Evolutionary conservation across 345 rosid genomes (phyloP).

Genomic region (Populus ilicifolia): DNA sequence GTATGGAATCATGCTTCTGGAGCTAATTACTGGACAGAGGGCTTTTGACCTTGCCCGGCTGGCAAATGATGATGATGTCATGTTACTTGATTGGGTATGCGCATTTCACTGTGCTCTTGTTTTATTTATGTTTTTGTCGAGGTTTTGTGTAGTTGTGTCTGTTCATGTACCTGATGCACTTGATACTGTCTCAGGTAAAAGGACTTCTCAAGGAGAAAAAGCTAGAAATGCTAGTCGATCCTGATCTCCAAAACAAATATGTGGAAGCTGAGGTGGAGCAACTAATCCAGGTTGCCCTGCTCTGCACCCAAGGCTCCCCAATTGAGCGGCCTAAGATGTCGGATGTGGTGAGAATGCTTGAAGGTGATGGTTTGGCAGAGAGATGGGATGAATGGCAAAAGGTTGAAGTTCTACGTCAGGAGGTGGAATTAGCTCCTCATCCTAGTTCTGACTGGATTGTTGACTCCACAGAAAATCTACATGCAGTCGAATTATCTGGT

Average conservation of each 20-base stretch:
- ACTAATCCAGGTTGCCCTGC: constrained; percentile 85
- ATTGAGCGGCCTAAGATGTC: constrained; percentile 96
- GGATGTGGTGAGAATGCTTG: constrained; percentile 92
- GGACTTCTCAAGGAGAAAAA: constrained; percentile 91
- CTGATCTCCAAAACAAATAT: constrained; percentile 76
- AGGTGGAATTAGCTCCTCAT: constrained; percentile 67
- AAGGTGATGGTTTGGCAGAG: constrained; percentile 90
- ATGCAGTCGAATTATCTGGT: constrained; percentile 90
- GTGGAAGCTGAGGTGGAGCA: constrained; percentile 79
- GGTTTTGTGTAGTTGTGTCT: neutral
- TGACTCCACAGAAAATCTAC: constrained; percentile 88
- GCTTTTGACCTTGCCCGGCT: constrained; percentile 97
- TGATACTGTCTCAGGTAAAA: constrained; percentile 57
- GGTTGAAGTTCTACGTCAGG: constrained; percentile 85
- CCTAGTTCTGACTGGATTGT: constrained; percentile 79
- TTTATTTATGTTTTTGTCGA: neutral
- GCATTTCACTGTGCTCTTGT: neutral
- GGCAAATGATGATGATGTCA: constrained; percentile 94
- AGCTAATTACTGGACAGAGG: constrained; percentile 92
- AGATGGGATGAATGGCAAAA: constrained; percentile 98
- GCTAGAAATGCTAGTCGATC: constrained; percentile 89
- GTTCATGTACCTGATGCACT: neutral
- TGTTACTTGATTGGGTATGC: constrained; percentile 95
- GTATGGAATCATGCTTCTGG: constrained; percentile 93
- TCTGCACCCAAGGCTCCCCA: constrained; percentile 92